Base-by-base conservation (phyloP, 805 yeast species). In the Hanseniaspora pseudoguilliermondii region DNA sequence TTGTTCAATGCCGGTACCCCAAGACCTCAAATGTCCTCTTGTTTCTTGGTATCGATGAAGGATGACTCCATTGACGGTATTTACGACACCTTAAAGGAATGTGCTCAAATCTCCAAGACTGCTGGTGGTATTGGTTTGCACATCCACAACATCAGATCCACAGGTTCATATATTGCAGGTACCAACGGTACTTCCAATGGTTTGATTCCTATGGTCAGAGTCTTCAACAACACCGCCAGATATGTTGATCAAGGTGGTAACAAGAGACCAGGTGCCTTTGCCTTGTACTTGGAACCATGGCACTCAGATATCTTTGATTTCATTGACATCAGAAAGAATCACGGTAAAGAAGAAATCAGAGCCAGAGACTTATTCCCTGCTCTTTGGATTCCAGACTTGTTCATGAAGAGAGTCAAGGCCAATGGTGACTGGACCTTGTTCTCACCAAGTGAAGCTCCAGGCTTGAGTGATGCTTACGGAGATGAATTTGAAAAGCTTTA, bases 221-320 rank as follows among this genome's bases (percentile, higher is more conserved):
- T 91, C 10, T 91, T 83, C 73, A 91, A 91, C 74, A 85, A 88
- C 71, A 89, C 97, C 27, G 97, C 98, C 20, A 80, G 96, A 63
- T 91, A 90, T 65, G 97, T 91, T 43, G 97, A 91, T 65, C 98
- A 91, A 75, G 98, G 98, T 60, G 97, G 97, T 56, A 91, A 91
- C 72, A 90, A 90, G 71, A 77, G 98, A 65, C 98, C 98, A 0
- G 97, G 97, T 59, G 98, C 98, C 3, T 86, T 91, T 70, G 96
- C 96, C 38, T 71, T 89, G 39, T 91, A 90, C 70, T 69, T 91
- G 39, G 98, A 91, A 71, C 97, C 98, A 56, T 91, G 98, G 98
- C 98, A 91, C 67, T 79, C 85, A 11, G 98, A 91, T 64, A 76
- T 91, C 38, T 84, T 87, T 68, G 95, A 86, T 58, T 84, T 91